These are phyloP conservation scores for Botryococcus braunii DNA, from an alignment of 163 green algal species.

Conservation along the genomic window DNA sequence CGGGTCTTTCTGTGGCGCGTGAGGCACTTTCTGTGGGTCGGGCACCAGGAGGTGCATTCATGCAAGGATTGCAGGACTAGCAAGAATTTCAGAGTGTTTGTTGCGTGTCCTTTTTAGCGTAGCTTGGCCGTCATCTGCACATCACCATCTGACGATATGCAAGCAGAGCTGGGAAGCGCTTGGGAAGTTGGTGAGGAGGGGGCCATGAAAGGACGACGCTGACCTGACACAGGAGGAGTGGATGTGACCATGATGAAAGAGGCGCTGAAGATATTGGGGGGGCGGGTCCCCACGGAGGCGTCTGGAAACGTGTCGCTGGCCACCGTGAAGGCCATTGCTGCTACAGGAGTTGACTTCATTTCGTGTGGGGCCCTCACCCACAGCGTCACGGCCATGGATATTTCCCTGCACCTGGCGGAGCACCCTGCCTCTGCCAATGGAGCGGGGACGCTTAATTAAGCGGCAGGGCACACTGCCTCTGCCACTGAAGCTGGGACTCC, in stretches of 20 bases:
- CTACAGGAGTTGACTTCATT: conserved; percentile 87
- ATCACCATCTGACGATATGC: background rate
- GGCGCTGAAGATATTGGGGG: conserved; percentile 58
- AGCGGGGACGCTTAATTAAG: too few species aligned
- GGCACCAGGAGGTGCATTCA: background rate
- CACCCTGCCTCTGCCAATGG: too few species aligned
- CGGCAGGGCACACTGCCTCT: too few species aligned
- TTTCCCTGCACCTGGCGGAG: conserved; percentile 97
- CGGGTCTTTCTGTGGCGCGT: too few species aligned
- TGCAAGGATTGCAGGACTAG: background rate
- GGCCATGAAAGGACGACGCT: background rate
- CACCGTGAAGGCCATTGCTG: conserved; percentile 71
- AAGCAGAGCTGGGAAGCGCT: background rate
- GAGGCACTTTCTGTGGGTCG: too few species aligned
- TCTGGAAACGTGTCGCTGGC: conserved; percentile 88
- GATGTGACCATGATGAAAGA: conserved; percentile 64
- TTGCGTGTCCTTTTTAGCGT: background rate
- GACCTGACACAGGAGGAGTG: conserved; percentile 37
- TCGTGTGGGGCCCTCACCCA: conserved; percentile 91
- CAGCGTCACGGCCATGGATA: conserved; percentile 89
- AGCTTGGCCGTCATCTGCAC: background rate
- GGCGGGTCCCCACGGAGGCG: conserved; percentile 82
- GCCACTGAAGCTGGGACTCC: too few species aligned
- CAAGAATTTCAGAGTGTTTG: background rate
- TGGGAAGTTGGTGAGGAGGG: background rate